These are phyloP conservation scores for Fusarium sp. DNA, from an alignment of 2,329 filamentous ascomycete genomes.

Conservation along the genomic window DNA sequence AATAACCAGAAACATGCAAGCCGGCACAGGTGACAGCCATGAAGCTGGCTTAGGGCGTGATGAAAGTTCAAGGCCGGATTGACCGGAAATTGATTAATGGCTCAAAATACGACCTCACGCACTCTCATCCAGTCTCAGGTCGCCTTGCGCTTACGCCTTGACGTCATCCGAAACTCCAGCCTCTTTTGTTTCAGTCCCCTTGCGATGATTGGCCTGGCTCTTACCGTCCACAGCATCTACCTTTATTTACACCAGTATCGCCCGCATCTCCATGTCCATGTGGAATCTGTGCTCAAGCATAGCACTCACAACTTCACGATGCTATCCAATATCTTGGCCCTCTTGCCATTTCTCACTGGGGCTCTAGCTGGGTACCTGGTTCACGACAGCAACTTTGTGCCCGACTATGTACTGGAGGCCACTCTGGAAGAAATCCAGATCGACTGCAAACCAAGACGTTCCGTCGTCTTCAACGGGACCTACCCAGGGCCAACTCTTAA, in stretches of 20 bases:
- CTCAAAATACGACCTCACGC: not conserved
- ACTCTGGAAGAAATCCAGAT: slow-evolving; percentile 16
- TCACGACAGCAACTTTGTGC: slow-evolving; percentile 14
- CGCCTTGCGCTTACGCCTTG: not conserved
- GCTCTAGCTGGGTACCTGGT: slow-evolving; percentile 4
- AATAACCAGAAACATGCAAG: no score
- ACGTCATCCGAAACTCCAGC: not conserved
- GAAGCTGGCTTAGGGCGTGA: not conserved
- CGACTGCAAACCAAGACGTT: slow-evolving; percentile 16
- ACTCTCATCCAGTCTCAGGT: not conserved
- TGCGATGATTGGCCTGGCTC: not conserved
- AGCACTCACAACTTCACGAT: slow-evolving; percentile 1
- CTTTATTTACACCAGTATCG: not conserved
- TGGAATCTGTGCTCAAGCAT: not conserved
- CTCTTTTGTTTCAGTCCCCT: not conserved
- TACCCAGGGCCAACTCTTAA: slow-evolving; percentile 19
- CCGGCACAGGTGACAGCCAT: not conserved
- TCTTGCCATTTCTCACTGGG: slow-evolving; percentile 20
- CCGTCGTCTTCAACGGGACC: slow-evolving; percentile 18
- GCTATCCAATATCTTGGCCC: not conserved
- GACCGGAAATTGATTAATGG: not conserved
- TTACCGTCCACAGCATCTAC: not conserved
- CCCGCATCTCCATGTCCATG: no score
- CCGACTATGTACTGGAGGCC: slow-evolving; percentile 29
- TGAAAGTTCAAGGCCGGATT: not conserved